These are phyloP conservation scores for Diatrype stigma DNA, from an alignment of 2,329 filamentous ascomycete species.

Conservation along the genomic window DNA sequence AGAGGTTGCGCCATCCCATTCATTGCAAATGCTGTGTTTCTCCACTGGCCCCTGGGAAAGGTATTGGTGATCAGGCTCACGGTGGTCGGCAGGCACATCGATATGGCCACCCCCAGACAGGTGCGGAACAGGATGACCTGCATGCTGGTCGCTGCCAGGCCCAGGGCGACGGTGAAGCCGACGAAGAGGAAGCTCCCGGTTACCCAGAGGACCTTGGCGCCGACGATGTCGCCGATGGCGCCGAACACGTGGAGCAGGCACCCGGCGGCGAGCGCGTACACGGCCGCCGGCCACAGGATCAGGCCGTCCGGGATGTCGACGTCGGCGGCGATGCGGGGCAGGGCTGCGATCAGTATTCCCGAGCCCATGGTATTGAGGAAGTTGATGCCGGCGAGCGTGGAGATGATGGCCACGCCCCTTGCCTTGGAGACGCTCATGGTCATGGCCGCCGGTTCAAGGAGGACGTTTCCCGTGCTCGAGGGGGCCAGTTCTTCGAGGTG, in stretches of 20 bases:
- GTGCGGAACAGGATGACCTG: conserved; percentile 35
- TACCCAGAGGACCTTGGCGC: conserved; percentile 30
- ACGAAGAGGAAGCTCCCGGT: conserved; percentile 29
- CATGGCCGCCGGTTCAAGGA: not conserved
- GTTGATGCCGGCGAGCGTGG: conserved; percentile 29
- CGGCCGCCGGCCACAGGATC: conserved; percentile 24
- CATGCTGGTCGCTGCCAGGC: conserved; percentile 27
- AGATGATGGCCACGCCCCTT: conserved; percentile 25
- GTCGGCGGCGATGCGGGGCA: conserved; percentile 34
- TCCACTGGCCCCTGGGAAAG: conserved; percentile 30
- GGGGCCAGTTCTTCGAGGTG: not conserved
- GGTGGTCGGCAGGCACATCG: conserved; percentile 34
- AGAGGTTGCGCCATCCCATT: conserved; percentile 28
- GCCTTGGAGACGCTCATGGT: conserved; percentile 17
- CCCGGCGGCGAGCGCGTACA: conserved; percentile 18
- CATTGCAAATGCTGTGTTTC: conserved; percentile 40
- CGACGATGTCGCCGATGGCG: conserved; percentile 33
- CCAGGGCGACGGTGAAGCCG: conserved; percentile 30
- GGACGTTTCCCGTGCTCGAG: not conserved
- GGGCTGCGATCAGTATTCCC: conserved; percentile 32
- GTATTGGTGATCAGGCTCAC: conserved; percentile 34
- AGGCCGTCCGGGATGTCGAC: conserved; percentile 25
- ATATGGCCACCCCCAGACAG: conserved; percentile 30
- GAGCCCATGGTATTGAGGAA: conserved; percentile 34
- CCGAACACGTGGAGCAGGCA: conserved; percentile 32